A percentile compares a stretch with the other conserved stretches of the same genome.
These are phyloP conservation scores for Penicillium sp. DNA, from an alignment of 2,329 filamentous ascomycete species.

Conservation along the genomic window DNA sequence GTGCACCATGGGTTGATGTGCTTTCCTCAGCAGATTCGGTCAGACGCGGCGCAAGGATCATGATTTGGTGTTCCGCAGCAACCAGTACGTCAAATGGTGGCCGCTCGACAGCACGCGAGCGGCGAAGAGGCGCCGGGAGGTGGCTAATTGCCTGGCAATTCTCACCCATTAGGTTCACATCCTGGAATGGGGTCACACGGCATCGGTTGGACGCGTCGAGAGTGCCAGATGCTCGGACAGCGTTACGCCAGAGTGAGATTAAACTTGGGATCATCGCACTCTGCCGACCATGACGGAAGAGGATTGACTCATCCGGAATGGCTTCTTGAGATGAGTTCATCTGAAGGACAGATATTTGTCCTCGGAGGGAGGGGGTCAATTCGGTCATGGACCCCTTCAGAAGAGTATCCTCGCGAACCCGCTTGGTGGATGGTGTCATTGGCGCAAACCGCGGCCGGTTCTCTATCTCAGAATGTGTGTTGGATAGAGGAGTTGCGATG, in stretches of 20 bases:
- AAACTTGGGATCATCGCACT: conserved; percentile 47
- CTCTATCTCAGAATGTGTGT: conserved; percentile 27
- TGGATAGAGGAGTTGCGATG: conserved; percentile 32
- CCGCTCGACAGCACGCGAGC: conserved; percentile 20
- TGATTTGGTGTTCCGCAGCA: conserved; percentile 42
- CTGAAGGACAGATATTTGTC: conserved; percentile 44
- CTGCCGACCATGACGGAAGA: conserved; percentile 45
- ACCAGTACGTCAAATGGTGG: conserved; percentile 42
- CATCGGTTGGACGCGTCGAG: conserved; percentile 42
- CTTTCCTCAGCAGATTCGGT: conserved; percentile 25
- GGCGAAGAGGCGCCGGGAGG: conserved; percentile 31
- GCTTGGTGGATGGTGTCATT: conserved; percentile 51
- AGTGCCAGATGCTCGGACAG: conserved; percentile 37
- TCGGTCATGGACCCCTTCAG: conserved; percentile 39
- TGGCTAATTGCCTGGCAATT: conserved; percentile 40
- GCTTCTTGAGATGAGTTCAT: conserved; percentile 36
- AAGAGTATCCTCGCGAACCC: conserved; percentile 46
- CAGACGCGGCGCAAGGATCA: conserved; percentile 37
- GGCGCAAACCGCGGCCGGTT: conserved; percentile 44
- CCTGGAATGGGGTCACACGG: conserved; percentile 39
- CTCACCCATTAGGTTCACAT: conserved; percentile 44
- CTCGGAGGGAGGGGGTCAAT: conserved; percentile 35
- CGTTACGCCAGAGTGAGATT: conserved; percentile 46
- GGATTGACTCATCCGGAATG: conserved; percentile 44
- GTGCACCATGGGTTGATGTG: conserved; percentile 9